Conservation (phyloP, 257 asterid genomes). For the Mentha longifolia region DNA sequence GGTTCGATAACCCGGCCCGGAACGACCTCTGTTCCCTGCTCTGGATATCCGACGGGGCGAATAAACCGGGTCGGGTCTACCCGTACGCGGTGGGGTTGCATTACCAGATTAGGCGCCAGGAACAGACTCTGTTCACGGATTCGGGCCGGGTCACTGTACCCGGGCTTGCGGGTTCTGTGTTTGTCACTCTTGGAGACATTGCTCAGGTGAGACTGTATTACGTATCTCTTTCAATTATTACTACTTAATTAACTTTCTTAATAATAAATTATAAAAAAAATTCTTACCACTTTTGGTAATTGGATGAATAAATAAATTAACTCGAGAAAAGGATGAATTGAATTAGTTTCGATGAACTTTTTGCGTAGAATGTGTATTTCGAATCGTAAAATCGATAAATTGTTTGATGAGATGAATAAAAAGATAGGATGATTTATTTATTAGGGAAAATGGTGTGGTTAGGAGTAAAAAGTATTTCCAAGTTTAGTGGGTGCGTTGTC, state of each 20-base stretch:
- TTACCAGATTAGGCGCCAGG: conserved; percentile 46
- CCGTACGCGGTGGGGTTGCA: conserved; percentile 69
- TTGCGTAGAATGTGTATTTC: no score
- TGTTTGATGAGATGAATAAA: neutral
- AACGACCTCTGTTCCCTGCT: conserved; percentile 46
- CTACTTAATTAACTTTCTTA: neutral
- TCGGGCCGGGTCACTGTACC: conserved; percentile 66
- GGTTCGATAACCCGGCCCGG: conserved; percentile 55
- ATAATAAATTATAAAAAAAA: no score
- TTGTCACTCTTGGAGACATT: conserved; percentile 77
- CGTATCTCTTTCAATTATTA: neutral
- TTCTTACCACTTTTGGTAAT: neutral
- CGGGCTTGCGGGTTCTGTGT: conserved; percentile 53
- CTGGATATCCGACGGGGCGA: conserved; percentile 62
- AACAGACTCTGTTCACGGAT: conserved; percentile 54
- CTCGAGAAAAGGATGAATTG: neutral
- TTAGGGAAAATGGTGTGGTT: neutral
- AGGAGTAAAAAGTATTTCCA: neutral
- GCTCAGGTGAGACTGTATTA: conserved; percentile 57
- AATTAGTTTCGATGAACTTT: no score
- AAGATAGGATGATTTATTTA: neutral
- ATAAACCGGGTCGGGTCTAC: conserved; percentile 59
- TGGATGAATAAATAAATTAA: neutral
- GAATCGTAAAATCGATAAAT: no score
- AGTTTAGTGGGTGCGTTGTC: neutral